Evolutionary conservation across 768 basidiomycete genomes (phyloP).

Genomic region (Suillus fuscotomentosus): DNA sequence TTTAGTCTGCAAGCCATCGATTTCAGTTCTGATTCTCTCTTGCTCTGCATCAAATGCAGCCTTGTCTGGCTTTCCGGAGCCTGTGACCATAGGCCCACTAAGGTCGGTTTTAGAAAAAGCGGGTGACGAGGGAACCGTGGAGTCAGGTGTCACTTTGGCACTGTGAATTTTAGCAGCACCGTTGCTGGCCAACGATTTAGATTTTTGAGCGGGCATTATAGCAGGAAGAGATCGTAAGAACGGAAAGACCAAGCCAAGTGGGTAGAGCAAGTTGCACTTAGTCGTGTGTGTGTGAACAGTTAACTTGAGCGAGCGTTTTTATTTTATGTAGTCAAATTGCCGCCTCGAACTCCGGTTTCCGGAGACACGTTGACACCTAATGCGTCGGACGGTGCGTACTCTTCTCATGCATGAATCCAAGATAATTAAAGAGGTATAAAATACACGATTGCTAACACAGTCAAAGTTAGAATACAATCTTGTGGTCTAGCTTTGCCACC

Average conservation of each 20-base stretch:
- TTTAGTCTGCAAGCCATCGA: slow-evolving; percentile 78
- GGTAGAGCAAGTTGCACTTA: not conserved
- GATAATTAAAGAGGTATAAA: slow-evolving; percentile 4
- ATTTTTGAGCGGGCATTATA: slow-evolving; percentile 44
- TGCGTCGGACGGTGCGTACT: no score
- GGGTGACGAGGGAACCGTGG: slow-evolving; percentile 27
- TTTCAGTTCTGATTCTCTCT: slow-evolving; percentile 76
- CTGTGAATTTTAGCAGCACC: slow-evolving; percentile 39
- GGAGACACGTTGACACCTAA: not conserved
- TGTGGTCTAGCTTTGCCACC: slow-evolving; percentile 76
- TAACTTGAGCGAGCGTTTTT: not conserved
- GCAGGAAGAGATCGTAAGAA: slow-evolving; percentile 14
- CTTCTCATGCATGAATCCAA: not conserved
- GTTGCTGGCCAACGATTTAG: slow-evolving; percentile 49
- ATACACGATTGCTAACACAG: slow-evolving; percentile 1
- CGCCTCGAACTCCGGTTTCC: not conserved
- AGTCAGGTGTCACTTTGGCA: slow-evolving; percentile 21
- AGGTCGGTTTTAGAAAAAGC: slow-evolving; percentile 19
- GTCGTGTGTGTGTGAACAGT: slow-evolving; percentile 7
- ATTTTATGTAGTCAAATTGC: not conserved
- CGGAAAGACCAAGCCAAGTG: slow-evolving; percentile 16
- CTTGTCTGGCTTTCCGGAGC: slow-evolving; percentile 79
- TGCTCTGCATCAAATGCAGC: slow-evolving; percentile 82
- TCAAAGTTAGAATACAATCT: slow-evolving; percentile 57
- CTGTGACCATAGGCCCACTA: slow-evolving; percentile 20